Percentiles rank a stretch among this genome's conserved stretches.
Conservation (phyloP, 306 rosid species). For the Quercus rubra region DNA sequence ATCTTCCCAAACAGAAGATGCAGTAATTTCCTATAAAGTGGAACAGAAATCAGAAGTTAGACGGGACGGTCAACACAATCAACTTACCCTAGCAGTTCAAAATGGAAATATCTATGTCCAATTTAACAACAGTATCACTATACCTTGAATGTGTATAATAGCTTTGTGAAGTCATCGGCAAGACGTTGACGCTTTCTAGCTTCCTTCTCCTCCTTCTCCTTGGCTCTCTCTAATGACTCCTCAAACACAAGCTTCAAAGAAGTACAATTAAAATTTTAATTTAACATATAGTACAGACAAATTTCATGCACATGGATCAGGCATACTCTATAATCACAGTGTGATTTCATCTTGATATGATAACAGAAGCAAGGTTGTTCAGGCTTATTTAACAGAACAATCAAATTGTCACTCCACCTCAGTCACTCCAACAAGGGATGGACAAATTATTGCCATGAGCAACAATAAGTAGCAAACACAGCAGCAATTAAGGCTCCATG, state of each 20-base stretch:
- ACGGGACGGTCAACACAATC: conserved; percentile 16
- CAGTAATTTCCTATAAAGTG: conserved; percentile 63
- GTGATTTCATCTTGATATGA: not conserved
- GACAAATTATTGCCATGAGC: not conserved
- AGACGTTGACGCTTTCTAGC: conserved; percentile 95
- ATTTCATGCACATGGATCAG: not conserved
- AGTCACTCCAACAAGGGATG: not conserved
- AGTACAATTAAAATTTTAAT: conserved; percentile 20
- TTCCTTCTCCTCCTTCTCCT: conserved; percentile 98
- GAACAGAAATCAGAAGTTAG: conserved; percentile 15
- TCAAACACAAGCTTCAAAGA: conserved; percentile 70
- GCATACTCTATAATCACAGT: not conserved
- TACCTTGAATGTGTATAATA: conserved; percentile 74
- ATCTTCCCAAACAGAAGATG: conserved; percentile 84
- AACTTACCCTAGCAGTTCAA: conserved; percentile 8
- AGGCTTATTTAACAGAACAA: not conserved
- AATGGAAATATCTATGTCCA: conserved; percentile 4
- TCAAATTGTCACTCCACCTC: not conserved
- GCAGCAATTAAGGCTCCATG: not conserved
- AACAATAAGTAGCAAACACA: not conserved
- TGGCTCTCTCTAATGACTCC: conserved; percentile 83
- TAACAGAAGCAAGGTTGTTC: not conserved
- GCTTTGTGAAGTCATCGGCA: conserved; percentile 80
- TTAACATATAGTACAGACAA: conserved; percentile 8
- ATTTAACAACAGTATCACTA: conserved; percentile 9